Base-by-base conservation (phyloP, 2,329 filamentous ascomycete species). In the Penicillium sp. region DNA sequence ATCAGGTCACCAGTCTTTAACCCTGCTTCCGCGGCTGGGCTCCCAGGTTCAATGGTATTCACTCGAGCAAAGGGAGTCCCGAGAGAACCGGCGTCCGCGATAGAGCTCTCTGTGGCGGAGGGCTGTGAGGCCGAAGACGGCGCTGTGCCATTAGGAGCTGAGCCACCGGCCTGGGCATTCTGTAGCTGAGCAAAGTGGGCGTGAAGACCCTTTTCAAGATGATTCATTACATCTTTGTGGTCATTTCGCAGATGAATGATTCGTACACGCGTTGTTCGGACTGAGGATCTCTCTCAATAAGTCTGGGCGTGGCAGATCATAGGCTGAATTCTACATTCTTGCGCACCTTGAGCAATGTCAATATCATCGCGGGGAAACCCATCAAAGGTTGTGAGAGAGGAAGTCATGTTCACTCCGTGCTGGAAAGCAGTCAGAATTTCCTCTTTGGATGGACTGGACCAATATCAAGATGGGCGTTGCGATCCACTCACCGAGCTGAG, bases 341-440 rank as follows among this genome's bases (percentile, higher is more conserved):
- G 43, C 76, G 56, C 82, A 93, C 89, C 93, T 72, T 96, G 91
- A 26, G 93, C 86, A 53, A 98, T 86, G 67, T 98, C 93, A 55
- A 98, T 84, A 69, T 98, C 93, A 60, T 88, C 85, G 65, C 93
- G 82, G 29, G 93, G 93, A 66, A 88, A 98, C 41, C 93, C 93
- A 70, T 97, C 93, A 52, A 83, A 81, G 11, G 91, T 96, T 25
- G 89, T 82, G 35, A 98, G 80, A 49, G 82, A 78, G 6, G 93
- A 96, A 61, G 85, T 84, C 93, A 98, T 98, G 61, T 86, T 84
- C 45, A 95, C 91, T 39, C 86, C 84, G 75, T 97, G 91, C 90
- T 96, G 61, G 25, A 33, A 27, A 35, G 12, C n/a, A 38, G 48
- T 43, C 37, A 11, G n/a, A 1, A 18, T 45, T n/a, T 41, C 12